These are phyloP conservation scores for Capronia americana DNA, from an alignment of 2,329 filamentous ascomycete genomes.

Conservation along the genomic window DNA sequence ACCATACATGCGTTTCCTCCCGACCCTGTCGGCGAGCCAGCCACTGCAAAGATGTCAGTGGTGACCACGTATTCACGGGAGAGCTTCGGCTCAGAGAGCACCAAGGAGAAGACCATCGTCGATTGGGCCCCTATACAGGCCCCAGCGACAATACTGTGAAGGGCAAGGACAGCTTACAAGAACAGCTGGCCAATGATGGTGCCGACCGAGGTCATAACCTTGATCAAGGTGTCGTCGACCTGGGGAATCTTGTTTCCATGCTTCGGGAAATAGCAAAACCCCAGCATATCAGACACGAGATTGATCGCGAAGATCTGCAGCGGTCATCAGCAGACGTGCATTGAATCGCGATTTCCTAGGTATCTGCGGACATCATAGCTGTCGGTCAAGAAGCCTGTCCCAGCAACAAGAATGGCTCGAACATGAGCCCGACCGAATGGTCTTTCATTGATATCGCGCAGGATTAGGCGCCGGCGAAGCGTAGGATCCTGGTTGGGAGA, in stretches of 20 bases:
- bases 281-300: conserved; percentile 43
- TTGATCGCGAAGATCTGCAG: conserved; percentile 24
- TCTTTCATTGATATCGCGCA: conserved; percentile 24
- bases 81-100: neutral
- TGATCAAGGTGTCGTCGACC: conserved; percentile 78
- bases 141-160: accelerated
- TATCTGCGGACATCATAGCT: conserved; percentile 63
- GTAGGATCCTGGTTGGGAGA: conserved; percentile 19
- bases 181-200: conserved; percentile 80
- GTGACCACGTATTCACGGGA: conserved; percentile 37
- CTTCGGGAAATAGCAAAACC: conserved; percentile 75
- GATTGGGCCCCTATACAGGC: neutral
- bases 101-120: neutral
- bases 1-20: conserved; percentile 84
- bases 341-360: neutral
- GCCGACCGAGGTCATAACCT: conserved; percentile 80
- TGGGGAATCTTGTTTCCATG: conserved; percentile 64
- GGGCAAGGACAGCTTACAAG: neutral
- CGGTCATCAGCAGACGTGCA: neutral
- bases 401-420: conserved; percentile 75
- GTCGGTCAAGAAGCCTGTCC: conserved; percentile 87
- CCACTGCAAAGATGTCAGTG: conserved; percentile 50
- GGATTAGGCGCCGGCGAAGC: conserved; percentile 19
- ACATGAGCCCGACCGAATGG: conserved; percentile 72
- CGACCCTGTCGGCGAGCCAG: conserved; percentile 75